Base-by-base conservation (phyloP, 495 filamentous ascomycete species). In the Xylaria cubensis region DNA sequence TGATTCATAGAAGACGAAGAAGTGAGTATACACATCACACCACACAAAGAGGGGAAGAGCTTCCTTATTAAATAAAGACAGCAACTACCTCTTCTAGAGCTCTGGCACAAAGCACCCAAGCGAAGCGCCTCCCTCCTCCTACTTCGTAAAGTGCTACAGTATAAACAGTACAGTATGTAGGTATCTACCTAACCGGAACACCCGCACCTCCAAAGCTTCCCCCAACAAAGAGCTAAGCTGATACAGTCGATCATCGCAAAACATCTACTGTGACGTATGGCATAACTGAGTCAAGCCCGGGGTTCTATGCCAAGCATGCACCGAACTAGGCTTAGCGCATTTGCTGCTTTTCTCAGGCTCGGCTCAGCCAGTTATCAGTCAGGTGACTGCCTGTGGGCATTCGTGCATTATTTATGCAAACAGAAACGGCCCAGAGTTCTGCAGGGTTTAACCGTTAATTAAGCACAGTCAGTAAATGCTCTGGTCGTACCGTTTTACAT, bases 21-120 rank as follows among this genome's bases (percentile, higher is more conserved):
- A 8, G 4, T 26, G 21, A 53, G 51, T 34, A 1, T 56, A 64
- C 9, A n/a, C 26, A 53, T 59, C 55, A 69, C 21, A 29, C 58
- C 56, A 61, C 8, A 26, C 34, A 19, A 41, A 42, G 68, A 44
- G 68, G 68, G 68, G 46, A 70, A 42, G 58, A 70, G 58, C 68
- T 53, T 55, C 58, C 58, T n/a, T 53, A 63, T 70, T 51, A 70
- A 63, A 61, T 39, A 61, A 39, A 61, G 58, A 21, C 34, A 6
- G 39, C 21, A 32, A 29, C 5, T 19, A 63, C 59, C 34, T 36
- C 39, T 42, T 42, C 39, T 9, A 42, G 12, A 42, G 39, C 39
- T 21, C 34, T 15, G 6, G 39, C 34, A 41, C 39, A 46, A 46
- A 46, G 42, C 42, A 46, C 17, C 42, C 39, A 42, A 42, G 41